Conservation (phyloP, 2,329 filamentous ascomycete genomes). For the Dactylellina sp. region DNA sequence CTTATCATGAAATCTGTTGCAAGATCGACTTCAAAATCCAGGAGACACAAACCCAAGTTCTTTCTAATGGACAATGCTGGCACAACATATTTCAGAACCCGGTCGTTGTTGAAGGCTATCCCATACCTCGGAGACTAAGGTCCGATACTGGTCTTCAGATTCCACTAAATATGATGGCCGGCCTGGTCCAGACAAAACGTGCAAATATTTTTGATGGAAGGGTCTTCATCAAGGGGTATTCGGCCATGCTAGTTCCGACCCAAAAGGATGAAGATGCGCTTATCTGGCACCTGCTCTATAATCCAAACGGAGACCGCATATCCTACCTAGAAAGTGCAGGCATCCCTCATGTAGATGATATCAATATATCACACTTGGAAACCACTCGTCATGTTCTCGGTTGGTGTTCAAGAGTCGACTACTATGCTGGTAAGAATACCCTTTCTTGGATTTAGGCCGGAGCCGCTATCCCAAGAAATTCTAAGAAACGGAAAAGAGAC, state of each 20-base stretch:
- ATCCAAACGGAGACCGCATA: slow-evolving; percentile 14
- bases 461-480: no score
- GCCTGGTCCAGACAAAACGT: slow-evolving; percentile 19
- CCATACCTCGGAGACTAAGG: slow-evolving; percentile 14
- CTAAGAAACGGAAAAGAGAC: neutral
- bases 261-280: slow-evolving; percentile 23
- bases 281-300: slow-evolving; percentile 57
- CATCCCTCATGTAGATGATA: no score
- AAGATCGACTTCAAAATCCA: slow-evolving; percentile 42
- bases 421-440: slow-evolving; percentile 38
- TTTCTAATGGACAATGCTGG: slow-evolving; percentile 32
- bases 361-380: slow-evolving; percentile 14
- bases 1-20: no score
- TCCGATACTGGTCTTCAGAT: slow-evolving; percentile 56
- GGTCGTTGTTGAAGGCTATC: slow-evolving; percentile 42
- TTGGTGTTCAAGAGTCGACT: slow-evolving; percentile 45
- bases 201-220: slow-evolving; percentile 37
- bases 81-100: slow-evolving; percentile 35
- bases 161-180: slow-evolving; percentile 58
- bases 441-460: no score
- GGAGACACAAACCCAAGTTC: neutral
- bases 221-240: slow-evolving; percentile 57
- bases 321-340: slow-evolving; percentile 25
- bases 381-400: slow-evolving; percentile 40
- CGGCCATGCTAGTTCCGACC: slow-evolving; percentile 46